Conservation (phyloP, 768 basidiomycete species). For the Boletellus emodensis region DNA sequence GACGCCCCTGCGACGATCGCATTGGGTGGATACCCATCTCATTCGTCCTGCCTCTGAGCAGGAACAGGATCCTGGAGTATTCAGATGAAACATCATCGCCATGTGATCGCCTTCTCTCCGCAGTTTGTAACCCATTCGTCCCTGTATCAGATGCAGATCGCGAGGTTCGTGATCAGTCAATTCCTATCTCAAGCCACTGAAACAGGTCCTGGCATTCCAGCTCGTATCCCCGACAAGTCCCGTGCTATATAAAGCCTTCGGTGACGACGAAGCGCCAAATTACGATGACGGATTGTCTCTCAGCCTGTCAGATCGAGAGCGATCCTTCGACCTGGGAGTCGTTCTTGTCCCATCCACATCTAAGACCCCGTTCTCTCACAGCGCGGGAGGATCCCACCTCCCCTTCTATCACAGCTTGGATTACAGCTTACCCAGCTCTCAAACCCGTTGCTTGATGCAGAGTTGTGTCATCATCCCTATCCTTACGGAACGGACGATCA, state of each 20-base stretch:
- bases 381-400: background rate
- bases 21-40: slow-evolving; percentile 78
- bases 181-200: slow-evolving; percentile 6
- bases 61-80: slow-evolving; percentile 37
- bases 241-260: slow-evolving; percentile 6
- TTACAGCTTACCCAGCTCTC: background rate
- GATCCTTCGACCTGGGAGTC: background rate
- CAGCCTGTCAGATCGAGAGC: slow-evolving; percentile 8
- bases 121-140: slow-evolving; percentile 18
- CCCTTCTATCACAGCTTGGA: background rate
- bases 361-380: slow-evolving; percentile 23
- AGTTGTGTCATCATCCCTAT: slow-evolving; percentile 28
- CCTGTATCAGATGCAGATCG: slow-evolving; percentile 18
- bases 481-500: slow-evolving; percentile 41
- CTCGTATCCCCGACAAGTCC: slow-evolving; percentile 19
- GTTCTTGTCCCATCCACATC: slow-evolving; percentile 28
- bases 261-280: background rate
- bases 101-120: slow-evolving; percentile 15
- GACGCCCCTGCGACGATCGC: slow-evolving; percentile 45
- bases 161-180: slow-evolving; percentile 8
- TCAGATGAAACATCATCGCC: slow-evolving; percentile 44
- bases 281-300: slow-evolving; percentile 6
- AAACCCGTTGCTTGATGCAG: background rate
- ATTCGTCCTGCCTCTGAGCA: slow-evolving; percentile 52
- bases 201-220: slow-evolving; percentile 16